Evolutionary conservation across 2,329 filamentous ascomycete species (phyloP).

Genomic region (Biscogniauxia mediterranea): DNA sequence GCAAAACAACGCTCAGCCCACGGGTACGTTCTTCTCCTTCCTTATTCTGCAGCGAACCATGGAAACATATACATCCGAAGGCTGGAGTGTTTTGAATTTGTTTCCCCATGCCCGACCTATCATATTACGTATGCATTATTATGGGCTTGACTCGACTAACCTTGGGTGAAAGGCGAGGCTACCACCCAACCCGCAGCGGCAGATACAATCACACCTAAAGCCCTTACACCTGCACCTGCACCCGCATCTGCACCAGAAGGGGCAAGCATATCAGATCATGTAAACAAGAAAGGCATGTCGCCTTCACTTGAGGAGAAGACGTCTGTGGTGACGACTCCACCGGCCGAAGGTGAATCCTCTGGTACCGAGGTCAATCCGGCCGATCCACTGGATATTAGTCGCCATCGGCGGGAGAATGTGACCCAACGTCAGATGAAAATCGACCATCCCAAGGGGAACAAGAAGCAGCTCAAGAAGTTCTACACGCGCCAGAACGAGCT

Average conservation of each 20-base stretch:
- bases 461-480: conserved; percentile 44
- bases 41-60: conserved; percentile 9
- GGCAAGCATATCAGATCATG: conserved; percentile 8
- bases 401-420: conserved; percentile 40
- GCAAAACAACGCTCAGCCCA: conserved; percentile 21
- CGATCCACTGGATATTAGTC: conserved; percentile 41
- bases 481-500: conserved; percentile 48
- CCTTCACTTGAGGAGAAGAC: conserved; percentile 7
- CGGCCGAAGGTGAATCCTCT: conserved; percentile 12
- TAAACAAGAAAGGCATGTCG: conserved; percentile 11
- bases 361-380: conserved; percentile 19
- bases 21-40: conserved; percentile 22
- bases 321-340: not conserved
- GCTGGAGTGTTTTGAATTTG: conserved; percentile 20
- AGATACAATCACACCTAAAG: conserved; percentile 4
- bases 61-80: conserved; percentile 19
- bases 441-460: conserved; percentile 46
- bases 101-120: conserved; percentile 9
- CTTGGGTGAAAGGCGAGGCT: conserved; percentile 12
- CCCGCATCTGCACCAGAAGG: conserved; percentile 1
- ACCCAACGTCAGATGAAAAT: conserved; percentile 46
- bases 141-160: conserved; percentile 13
- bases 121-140: conserved; percentile 8
- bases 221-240: no score
- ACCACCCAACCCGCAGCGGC: conserved; percentile 12